Base-by-base conservation (phyloP, 2,329 filamentous ascomycete species). In the Cordyceps tenuipes region DNA sequence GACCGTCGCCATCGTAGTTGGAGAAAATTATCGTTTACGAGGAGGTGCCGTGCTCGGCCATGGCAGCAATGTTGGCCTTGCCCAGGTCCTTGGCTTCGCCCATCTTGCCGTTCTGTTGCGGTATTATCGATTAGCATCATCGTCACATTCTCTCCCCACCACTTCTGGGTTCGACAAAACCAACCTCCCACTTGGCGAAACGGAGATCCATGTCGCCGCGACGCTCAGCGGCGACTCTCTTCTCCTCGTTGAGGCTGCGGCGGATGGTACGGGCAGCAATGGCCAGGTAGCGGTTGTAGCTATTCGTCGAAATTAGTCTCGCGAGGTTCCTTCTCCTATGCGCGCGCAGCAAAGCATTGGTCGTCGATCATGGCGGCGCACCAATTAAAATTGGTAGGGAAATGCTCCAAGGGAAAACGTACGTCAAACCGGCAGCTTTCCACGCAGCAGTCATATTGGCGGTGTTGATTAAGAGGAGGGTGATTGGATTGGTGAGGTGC, bases 241-340 rank as follows among this genome's bases (percentile, higher is more conserved):
- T 88, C 62, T 94, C 90, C 73, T 99, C 94, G 84, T 97, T 97
- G 76, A 99, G 83, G 76, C 91, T 96, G 76, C 91, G 89, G 81
- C 95, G 94, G 76, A 99, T 90, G 73, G 90, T 89, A 78, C 92
- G 91, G 78, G 92, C 86, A 72, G 94, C 91, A 79, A 99, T 85
- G 73, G 92, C 87, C 75, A 99, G 87, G 87, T 97, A 97, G 82
- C 92, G 94, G 88, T 99, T 99, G 90, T 99, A 99, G 81, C 94
- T 99, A 76, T 74, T 64, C 57, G 66, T 64, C 58, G 65, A 39
- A 59, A 70, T 76, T 72, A 76, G 76, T 68, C 68, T 67, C 62
- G 65, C 58, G 65, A 61, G 47, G 9, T 17, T n/a, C n/a, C 17
- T 46, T 59, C 57, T 48, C 57, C 49, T 47, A 47, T 58, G 56